phyloP scores from a whole-genome alignment of 306 rosid species.

The Biancaea sappan region DNA sequence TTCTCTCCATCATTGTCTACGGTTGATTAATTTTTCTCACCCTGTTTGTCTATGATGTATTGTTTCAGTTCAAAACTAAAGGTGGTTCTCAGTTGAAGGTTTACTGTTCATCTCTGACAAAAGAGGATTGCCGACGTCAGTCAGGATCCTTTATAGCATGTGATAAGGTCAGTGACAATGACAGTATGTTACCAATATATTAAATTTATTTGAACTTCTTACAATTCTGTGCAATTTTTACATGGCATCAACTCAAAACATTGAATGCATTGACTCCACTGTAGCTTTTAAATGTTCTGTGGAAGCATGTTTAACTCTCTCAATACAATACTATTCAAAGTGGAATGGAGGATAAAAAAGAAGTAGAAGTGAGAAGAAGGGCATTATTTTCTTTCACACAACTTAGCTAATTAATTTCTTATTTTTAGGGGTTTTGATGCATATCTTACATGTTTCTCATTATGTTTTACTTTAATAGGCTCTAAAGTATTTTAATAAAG shows the following conservation, averaged over 20 bases:
- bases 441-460: not conserved
- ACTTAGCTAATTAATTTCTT: not conserved
- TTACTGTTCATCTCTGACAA: conserved; percentile 87
- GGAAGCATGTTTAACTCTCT: not conserved
- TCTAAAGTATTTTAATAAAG: not conserved
- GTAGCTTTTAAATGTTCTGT: not conserved
- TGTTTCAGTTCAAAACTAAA: conserved; percentile 83
- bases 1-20: not conserved
- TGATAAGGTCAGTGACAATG: conserved; percentile 72
- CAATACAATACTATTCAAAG: not conserved
- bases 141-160: conserved; percentile 82
- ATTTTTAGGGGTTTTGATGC: not conserved
- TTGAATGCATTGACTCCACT: not conserved
- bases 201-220: not conserved
- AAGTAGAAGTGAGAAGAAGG: not conserved
- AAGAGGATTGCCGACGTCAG: conserved; percentile 94
- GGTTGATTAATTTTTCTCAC: conserved; percentile 11
- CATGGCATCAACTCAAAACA: not conserved
- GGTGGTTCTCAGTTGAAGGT: conserved; percentile 88
- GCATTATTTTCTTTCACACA: not conserved
- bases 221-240: not conserved
- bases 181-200: not conserved
- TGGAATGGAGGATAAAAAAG: not conserved
- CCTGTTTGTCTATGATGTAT: conserved; percentile 30
- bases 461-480: not conserved